Evolutionary conservation across 352 stramenopile species (phyloP).

Genomic region (Pythium dissotocum): DNA sequence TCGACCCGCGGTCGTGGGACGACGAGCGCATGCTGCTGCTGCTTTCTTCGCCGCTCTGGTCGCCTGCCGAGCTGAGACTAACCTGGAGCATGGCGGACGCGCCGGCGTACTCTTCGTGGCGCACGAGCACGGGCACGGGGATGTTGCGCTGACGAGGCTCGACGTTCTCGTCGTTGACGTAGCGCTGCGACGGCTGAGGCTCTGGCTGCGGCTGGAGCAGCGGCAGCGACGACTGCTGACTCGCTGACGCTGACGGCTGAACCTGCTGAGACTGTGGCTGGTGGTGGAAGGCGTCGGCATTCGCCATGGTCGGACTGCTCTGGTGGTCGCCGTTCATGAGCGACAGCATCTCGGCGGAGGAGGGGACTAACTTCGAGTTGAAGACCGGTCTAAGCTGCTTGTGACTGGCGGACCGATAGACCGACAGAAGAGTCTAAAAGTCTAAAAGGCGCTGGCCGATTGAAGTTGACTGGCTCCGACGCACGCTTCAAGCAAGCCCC

Average conservation of each 20-base stretch:
- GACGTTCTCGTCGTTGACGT: constrained; percentile 26
- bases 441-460: constrained; percentile 29
- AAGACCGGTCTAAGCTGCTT: constrained; percentile 2
- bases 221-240: not conserved
- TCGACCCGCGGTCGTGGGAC: not conserved
- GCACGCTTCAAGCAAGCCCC: constrained; percentile 66
- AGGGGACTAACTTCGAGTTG: constrained; percentile 6
- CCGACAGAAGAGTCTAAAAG: constrained; percentile 8
- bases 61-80: not conserved
- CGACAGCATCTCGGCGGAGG: constrained; percentile 57
- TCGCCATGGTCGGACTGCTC: constrained; percentile 11
- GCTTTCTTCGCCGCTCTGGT: constrained; percentile 30
- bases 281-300: constrained; percentile 6
- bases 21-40: constrained; percentile 18
- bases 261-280: not conserved
- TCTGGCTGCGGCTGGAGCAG: constrained; percentile 10
- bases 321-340: constrained; percentile 37
- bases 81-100: not conserved
- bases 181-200: constrained; percentile 10
- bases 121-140: constrained; percentile 28
- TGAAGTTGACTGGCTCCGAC: constrained; percentile 79
- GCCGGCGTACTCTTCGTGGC: constrained; percentile 28
- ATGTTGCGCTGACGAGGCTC: constrained; percentile 27
- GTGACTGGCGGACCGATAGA: not conserved
- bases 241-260: not conserved